Evolutionary conservation across 352 stramenopile genomes (phyloP), one percentile per base, ranked within the genome.

Genomic region (Globisporangium heterothallicum): DNA sequence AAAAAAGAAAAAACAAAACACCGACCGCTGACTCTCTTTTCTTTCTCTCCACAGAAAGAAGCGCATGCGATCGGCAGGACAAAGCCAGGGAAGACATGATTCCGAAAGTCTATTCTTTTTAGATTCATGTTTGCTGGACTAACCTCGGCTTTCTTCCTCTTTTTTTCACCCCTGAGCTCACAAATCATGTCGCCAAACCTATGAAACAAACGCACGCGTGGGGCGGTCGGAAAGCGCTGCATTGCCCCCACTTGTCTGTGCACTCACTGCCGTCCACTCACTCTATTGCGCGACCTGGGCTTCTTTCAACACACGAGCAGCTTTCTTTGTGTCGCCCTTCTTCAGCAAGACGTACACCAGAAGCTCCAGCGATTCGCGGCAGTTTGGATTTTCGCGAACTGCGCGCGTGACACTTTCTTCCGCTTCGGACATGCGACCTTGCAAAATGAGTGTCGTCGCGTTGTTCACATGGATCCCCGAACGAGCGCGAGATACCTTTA

Each of bases 311-410:
- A 94, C 81, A 19, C 83, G 84, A 63, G 90, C 63, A 26, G 84
- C 81, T 60, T 94, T 94, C 72, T 92, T 94, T 57, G 81, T 85
- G 56, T 92, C 81, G 19, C 79, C 81, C 70, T 94, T 94, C 72
- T 89, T 91, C 43, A 94, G 61, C 54, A 92, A 63, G 49, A 94
- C 82, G 65, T 94, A 94, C 50, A 94, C 84, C 66, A 94, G 68
- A 34, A 92, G 61, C 60, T 92, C 79, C 25, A 94, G 73, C 56
- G 84, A 91, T 59, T 90, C 81, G 42, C 79, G 79, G 56, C 78
- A 92, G 49, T 83, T 85, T 7, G 79, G 76, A 52, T 84, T 91
- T 69, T 88, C 77, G 36, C 84, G 72, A 26, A 94, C 84, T 8
- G 84, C 84, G 26, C 79, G 78, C 50, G 84, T 90, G 18, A 94